phyloP scores from a whole-genome alignment of 768 basidiomycete species.

The Tricholoma matsutake region DNA sequence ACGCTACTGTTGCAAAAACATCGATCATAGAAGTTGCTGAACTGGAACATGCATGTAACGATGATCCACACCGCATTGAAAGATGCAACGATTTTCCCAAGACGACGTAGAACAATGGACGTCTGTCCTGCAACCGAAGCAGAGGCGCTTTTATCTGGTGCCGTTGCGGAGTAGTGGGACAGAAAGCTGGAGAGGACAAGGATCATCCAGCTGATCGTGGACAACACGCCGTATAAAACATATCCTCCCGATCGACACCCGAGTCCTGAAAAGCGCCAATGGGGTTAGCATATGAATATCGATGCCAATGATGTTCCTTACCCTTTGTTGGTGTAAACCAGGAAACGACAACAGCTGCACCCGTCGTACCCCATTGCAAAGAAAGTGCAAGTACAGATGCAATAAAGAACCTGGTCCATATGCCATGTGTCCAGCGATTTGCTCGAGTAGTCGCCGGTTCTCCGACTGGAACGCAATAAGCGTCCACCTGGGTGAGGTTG shows the following conservation, averaged over 20 bases:
- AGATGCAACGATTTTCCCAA: slow-evolving; percentile 27
- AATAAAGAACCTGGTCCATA: slow-evolving; percentile 19
- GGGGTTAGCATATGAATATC: neutral
- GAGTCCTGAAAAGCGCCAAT: slow-evolving; percentile 19
- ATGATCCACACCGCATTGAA: slow-evolving; percentile 32
- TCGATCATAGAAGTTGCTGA: slow-evolving; percentile 29
- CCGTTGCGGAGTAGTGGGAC: slow-evolving; percentile 19
- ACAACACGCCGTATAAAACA: slow-evolving; percentile 27
- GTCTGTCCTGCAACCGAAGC: slow-evolving; percentile 11
- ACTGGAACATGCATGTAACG: slow-evolving; percentile 28
- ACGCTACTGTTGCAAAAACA: slow-evolving; percentile 29
- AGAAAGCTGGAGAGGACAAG: slow-evolving; percentile 29
- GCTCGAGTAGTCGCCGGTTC: neutral
- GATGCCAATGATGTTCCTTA: slow-evolving; percentile 1
- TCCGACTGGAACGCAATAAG: slow-evolving; percentile 8
- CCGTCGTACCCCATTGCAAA: slow-evolving; percentile 29
- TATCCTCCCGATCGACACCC: slow-evolving; percentile 34
- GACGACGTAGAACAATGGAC: slow-evolving; percentile 26
- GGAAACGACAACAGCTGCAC: slow-evolving; percentile 20
- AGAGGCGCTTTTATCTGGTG: neutral
- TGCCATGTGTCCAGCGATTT: slow-evolving; percentile 11
- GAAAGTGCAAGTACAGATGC: slow-evolving; percentile 20
- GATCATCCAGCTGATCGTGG: slow-evolving; percentile 31
- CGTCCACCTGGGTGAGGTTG: slow-evolving; percentile 10
- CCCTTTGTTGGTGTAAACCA: slow-evolving; percentile 26